A percentile compares a stretch with the other conserved stretches of the same genome.
phyloP scores from a whole-genome alignment of 805 yeast species.

The Huiozyma sinensis region DNA sequence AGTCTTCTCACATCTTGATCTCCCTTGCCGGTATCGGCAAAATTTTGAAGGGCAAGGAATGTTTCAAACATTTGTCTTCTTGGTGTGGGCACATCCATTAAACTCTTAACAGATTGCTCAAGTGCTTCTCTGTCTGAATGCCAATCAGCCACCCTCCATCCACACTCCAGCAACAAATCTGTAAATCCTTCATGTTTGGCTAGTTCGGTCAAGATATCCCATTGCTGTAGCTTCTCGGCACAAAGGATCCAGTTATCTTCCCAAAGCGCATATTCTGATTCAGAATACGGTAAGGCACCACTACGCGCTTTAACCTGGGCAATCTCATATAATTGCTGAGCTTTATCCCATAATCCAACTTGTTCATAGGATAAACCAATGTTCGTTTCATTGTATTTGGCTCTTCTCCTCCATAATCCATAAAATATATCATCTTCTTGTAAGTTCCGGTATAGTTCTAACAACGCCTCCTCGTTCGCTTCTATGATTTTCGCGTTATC shows the following conservation, averaged over 20 bases:
- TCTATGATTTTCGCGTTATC: constrained; percentile 72
- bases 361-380: constrained; percentile 92
- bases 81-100: constrained; percentile 98
- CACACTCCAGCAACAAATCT: constrained; percentile 90
- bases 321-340: constrained; percentile 85
- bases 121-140: constrained; percentile 86
- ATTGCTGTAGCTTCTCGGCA: constrained; percentile 93
- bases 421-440: constrained; percentile 96
- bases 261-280: constrained; percentile 91
- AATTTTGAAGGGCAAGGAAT: constrained; percentile 83
- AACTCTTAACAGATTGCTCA: constrained; percentile 88
- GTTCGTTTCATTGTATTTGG: constrained; percentile 87
- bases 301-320: constrained; percentile 96
- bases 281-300: constrained; percentile 91
- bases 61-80: constrained; percentile 93
- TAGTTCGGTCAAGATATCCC: constrained; percentile 93
- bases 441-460: constrained; percentile 76
- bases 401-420: constrained; percentile 95
- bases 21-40: constrained; percentile 81
- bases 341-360: constrained; percentile 88
- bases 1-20: constrained; percentile 73
- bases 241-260: constrained; percentile 98
- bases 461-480: constrained; percentile 78
- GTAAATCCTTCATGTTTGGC: constrained; percentile 98
- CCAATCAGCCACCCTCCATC: constrained; percentile 99